Evolutionary conservation across 495 filamentous ascomycete genomes (phyloP).

Genomic region (Aspergillus affinis): DNA sequence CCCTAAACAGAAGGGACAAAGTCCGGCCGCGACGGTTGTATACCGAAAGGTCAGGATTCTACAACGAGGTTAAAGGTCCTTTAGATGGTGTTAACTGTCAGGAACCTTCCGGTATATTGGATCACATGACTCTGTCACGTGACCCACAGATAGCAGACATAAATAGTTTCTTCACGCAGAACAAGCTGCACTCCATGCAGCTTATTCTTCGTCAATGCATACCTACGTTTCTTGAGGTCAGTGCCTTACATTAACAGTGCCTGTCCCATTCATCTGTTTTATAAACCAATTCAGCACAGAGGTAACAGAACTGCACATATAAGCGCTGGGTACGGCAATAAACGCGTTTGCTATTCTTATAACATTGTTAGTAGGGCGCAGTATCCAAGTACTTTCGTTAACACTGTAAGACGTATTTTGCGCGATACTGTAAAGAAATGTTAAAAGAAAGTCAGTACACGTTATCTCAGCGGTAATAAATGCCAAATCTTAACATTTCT

Average conservation of each 20-base stretch:
- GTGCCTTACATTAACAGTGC: no score
- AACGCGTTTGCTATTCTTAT: conserved; percentile 24
- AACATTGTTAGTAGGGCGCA: conserved; percentile 22
- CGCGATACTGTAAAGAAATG: conserved; percentile 9
- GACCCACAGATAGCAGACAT: no score
- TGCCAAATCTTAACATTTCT: conserved; percentile 1
- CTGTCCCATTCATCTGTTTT: conserved; percentile 9
- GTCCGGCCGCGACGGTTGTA: conserved; percentile 13
- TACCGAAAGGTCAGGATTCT: conserved; percentile 20
- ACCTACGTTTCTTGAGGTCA: no score
- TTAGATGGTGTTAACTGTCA: conserved; percentile 16
- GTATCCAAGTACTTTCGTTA: conserved; percentile 16
- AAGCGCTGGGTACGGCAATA: conserved; percentile 14
- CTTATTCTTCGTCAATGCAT: no score
- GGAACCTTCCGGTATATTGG: no score
- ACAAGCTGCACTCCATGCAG: no score
- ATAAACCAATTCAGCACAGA: conserved; percentile 12
- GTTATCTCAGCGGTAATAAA: neutral
- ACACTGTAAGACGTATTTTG: conserved; percentile 27
- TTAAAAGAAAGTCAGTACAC: conserved; percentile 12
- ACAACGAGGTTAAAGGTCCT: conserved; percentile 16
- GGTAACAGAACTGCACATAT: conserved; percentile 23
- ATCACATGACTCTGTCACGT: no score
- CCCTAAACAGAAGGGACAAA: conserved; percentile 19
- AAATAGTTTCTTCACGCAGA: no score